Percentiles rank a stretch among this genome's conserved stretches.
These are phyloP conservation scores for Parasitella parasitica DNA, from an alignment of 371 early-diverging fungal genomes.

Conservation along the genomic window DNA sequence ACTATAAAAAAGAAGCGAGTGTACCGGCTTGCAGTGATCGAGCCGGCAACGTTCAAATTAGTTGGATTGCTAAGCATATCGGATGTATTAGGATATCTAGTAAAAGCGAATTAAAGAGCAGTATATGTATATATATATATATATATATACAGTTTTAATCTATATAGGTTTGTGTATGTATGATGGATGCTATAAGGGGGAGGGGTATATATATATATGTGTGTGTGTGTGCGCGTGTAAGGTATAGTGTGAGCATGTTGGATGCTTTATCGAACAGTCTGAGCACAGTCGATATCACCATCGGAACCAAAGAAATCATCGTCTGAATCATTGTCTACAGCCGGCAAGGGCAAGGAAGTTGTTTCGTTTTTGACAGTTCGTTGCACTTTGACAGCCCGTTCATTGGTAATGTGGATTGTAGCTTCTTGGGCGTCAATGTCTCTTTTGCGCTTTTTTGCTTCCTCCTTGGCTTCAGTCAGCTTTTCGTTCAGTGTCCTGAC, in stretches of 20 bases:
- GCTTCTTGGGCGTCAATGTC: neutral
- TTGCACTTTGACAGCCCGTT: neutral
- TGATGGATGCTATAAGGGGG: too few species aligned
- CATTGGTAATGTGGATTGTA: neutral
- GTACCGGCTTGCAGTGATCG: slow-evolving; percentile 83
- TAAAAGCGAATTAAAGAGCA: slow-evolving; percentile 22
- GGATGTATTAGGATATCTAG: slow-evolving; percentile 70
- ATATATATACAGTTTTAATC: neutral
- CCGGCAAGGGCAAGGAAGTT: neutral
- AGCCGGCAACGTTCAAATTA: slow-evolving; percentile 63
- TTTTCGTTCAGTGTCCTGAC: neutral
- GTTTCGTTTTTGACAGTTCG: neutral
- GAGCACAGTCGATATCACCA: neutral
- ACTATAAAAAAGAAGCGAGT: slow-evolving; percentile 73
- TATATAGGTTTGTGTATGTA: neutral
- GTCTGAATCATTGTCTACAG: neutral
- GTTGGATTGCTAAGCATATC: slow-evolving; percentile 80
- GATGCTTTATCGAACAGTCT: neutral
- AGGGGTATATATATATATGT: neutral
- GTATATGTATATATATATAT: too few species aligned
- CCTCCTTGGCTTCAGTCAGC: neutral
- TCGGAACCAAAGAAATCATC: neutral
- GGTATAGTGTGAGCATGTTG: too few species aligned
- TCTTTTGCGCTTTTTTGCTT: neutral
- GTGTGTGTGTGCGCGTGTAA: neutral